Evolutionary conservation across 805 yeast species (phyloP).

Genomic region (Candida coquimbonensis): DNA sequence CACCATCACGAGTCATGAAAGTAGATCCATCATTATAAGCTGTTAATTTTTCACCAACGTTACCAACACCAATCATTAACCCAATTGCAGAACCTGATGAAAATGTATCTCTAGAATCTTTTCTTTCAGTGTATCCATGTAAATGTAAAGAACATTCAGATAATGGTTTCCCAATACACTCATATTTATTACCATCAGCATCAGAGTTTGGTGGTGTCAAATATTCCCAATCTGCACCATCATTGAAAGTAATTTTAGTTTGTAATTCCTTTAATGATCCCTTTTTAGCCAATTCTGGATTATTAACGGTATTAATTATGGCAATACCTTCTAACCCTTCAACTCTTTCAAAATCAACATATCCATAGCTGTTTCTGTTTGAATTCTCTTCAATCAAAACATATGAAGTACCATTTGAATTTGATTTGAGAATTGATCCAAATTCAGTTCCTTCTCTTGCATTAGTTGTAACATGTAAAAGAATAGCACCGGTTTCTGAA

Average conservation of each 20-base stretch:
- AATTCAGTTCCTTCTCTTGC: slow-evolving; percentile 44
- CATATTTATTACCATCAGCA: slow-evolving; percentile 48
- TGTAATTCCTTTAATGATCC: slow-evolving; percentile 52
- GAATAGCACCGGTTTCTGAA: slow-evolving; percentile 63
- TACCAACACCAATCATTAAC: slow-evolving; percentile 79
- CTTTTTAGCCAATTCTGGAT: slow-evolving; percentile 36
- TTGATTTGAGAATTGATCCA: slow-evolving; percentile 82
- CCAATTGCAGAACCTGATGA: slow-evolving; percentile 90
- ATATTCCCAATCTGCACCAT: slow-evolving; percentile 82
- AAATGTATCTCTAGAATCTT: slow-evolving; percentile 74
- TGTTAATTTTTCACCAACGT: slow-evolving; percentile 62
- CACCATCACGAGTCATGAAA: slow-evolving; percentile 80
- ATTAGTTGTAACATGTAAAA: slow-evolving; percentile 75
- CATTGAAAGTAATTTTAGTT: slow-evolving; percentile 77
- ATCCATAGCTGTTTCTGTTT: slow-evolving; percentile 70
- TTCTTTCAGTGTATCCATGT: slow-evolving; percentile 87
- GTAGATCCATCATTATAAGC: slow-evolving; percentile 53
- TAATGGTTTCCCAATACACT: slow-evolving; percentile 44
- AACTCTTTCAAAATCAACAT: slow-evolving; percentile 81
- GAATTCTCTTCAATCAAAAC: slow-evolving; percentile 62
- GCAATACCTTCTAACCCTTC: slow-evolving; percentile 82
- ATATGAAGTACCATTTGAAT: slow-evolving; percentile 86
- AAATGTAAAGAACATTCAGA: slow-evolving; percentile 72
- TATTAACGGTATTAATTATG: slow-evolving; percentile 61
- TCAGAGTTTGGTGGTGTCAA: slow-evolving; percentile 64